Evolutionary conservation across 306 rosid genomes (phyloP).

Genomic region (Dryas alaskensis): DNA sequence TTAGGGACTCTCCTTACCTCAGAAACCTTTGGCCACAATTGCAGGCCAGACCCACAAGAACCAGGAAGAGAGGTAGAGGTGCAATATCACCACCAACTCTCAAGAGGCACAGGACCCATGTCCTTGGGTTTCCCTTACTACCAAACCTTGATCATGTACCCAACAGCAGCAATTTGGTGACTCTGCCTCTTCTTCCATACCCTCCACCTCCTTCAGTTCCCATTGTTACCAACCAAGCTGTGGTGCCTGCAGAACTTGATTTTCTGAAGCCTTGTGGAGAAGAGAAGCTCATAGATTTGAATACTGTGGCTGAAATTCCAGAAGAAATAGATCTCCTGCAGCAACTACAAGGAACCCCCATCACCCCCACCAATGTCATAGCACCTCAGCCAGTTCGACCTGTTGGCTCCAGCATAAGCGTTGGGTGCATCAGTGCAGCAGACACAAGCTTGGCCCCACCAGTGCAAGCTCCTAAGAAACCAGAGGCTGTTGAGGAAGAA

Average conservation of each 20-base stretch:
- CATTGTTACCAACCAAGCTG: constrained; percentile 12
- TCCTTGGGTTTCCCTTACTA: constrained; percentile 35
- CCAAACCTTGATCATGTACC: constrained; percentile 27
- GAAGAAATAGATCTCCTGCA: constrained; percentile 65
- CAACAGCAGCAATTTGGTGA: constrained; percentile 34
- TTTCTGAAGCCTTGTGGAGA: constrained; percentile 16
- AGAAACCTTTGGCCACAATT: constrained; percentile 78
- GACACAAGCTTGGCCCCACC: constrained; percentile 12
- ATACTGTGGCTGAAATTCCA: constrained; percentile 42
- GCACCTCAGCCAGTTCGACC: constrained; percentile 81
- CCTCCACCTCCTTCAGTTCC: constrained; percentile 23
- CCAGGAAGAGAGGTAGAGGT: constrained; percentile 69
- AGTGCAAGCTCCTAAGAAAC: constrained; percentile 29
- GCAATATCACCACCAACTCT: constrained; percentile 46
- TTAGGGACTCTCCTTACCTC: constrained; percentile 71
- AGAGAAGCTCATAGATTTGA: constrained; percentile 43
- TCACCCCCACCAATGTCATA: constrained; percentile 35
- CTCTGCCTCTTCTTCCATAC: constrained; percentile 64
- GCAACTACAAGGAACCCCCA: constrained; percentile 42
- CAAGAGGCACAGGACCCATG: constrained; percentile 51
- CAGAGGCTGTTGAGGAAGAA: constrained; percentile 60
- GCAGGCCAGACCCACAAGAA: constrained; percentile 88
- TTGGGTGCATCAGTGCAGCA: constrained; percentile 58
- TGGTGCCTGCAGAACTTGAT: constrained; percentile 27
- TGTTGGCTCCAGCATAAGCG: constrained; percentile 62